Percentiles rank a stretch among this genome's conserved stretches.
These are phyloP conservation scores for Trypethelium eluteriae DNA, from an alignment of 495 filamentous ascomycete genomes.

Conservation along the genomic window DNA sequence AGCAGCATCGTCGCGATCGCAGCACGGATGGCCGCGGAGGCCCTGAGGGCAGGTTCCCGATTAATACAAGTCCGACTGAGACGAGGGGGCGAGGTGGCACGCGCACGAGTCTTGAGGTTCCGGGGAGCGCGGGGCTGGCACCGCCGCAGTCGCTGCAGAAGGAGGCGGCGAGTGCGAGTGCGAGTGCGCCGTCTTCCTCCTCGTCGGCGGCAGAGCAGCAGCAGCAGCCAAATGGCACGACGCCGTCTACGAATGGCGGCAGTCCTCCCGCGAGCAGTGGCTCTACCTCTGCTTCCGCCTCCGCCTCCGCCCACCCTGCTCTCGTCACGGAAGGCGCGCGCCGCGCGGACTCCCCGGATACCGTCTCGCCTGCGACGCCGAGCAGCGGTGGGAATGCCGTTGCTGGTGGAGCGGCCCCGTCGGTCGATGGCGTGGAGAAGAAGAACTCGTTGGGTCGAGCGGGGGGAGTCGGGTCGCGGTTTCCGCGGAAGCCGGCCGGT, in stretches of 20 bases:
- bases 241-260: too few species aligned
- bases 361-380: constrained; percentile 34
- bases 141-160: constrained; percentile 19
- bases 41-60: constrained; percentile 76
- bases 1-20: constrained; percentile 48
- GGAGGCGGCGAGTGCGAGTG: constrained; percentile 3
- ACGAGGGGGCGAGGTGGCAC: constrained; percentile 38
- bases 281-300: background rate
- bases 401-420: too few species aligned
- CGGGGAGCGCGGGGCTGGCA: constrained; percentile 22
- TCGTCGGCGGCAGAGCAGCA: too few species aligned
- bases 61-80: constrained; percentile 50
- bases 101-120: constrained; percentile 55
- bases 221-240: too few species aligned
- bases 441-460: constrained; percentile 43
- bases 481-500: constrained; percentile 40
- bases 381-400: constrained; percentile 6
- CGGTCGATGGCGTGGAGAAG: constrained; percentile 39
- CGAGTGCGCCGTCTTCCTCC: too few species aligned
- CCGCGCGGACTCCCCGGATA: constrained; percentile 30
- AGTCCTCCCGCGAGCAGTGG: too few species aligned
- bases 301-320: background rate
- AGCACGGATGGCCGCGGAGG: constrained; percentile 45
- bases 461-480: constrained; percentile 34
- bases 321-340: constrained; percentile 13